Conservation (phyloP, 768 basidiomycete species). For the Cystoderma amianthinum region DNA sequence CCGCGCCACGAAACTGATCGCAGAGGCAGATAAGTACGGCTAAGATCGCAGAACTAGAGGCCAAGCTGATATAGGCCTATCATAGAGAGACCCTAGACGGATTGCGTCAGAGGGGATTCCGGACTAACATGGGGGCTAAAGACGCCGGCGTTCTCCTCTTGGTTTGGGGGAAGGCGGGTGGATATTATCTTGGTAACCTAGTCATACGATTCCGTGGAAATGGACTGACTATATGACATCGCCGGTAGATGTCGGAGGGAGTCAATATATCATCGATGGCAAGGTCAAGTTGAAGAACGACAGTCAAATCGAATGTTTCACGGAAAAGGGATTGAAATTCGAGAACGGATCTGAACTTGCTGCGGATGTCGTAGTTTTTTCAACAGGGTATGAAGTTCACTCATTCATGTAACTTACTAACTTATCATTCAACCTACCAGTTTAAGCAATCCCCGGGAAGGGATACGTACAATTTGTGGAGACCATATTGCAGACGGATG, state of each 20-base stretch:
- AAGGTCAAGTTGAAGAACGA: conserved; percentile 69
- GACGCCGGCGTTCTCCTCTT: conserved; percentile 43
- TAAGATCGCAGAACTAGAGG: background rate
- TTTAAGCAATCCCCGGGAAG: conserved; percentile 33
- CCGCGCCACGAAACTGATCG: conserved; percentile 5
- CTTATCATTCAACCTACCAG: too few relatives aligned
- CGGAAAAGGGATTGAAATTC: conserved; percentile 34
- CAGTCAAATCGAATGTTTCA: conserved; percentile 37
- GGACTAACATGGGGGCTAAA: conserved; percentile 40
- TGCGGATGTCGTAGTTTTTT: conserved; percentile 53
- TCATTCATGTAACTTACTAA: too few relatives aligned
- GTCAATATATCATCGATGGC: conserved; percentile 56
- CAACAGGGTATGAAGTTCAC: conserved; percentile 52
- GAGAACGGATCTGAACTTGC: conserved; percentile 37
- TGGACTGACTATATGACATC: background rate
- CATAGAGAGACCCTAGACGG: conserved; percentile 39
- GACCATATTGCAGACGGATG: conserved; percentile 35
- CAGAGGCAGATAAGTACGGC: conserved; percentile 1
- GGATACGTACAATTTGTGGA: conserved; percentile 37
- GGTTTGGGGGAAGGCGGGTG: conserved; percentile 43
- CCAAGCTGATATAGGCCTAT: background rate
- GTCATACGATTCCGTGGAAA: background rate
- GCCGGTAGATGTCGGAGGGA: conserved; percentile 47
- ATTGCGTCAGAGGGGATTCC: conserved; percentile 52
- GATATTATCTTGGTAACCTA: conserved; percentile 57